Base-by-base conservation (phyloP, 2,329 filamentous ascomycete species). In the Huntiella moniliformis region DNA sequence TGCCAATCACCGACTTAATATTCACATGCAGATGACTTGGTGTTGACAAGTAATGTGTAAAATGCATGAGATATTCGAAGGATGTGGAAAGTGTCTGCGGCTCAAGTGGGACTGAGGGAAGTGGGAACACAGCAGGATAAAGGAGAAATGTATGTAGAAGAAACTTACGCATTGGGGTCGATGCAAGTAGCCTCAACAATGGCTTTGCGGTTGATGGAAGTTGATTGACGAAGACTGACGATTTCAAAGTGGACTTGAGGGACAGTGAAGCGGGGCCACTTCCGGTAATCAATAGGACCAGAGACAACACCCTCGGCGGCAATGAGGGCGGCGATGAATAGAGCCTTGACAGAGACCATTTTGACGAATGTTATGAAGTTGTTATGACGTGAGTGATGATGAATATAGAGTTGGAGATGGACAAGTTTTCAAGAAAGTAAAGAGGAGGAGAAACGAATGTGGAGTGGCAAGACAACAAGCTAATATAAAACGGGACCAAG, bases 231-330 rank as follows among this genome's bases (percentile, higher is more conserved):
- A 48, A 66, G 55, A 28, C 56, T 55, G 22, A 68, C 59, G 50
- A 66, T 62, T 54, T 69, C 64, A 45, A 66, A 58, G 52, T 69
- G 62, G 42, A 64, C 60, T 46, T 62, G 60, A 4, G 58, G 58
- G 28, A 65, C 61, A 5, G 58, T 56, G 48, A 62, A 62, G 32
- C 57, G 58, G 4, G 60, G 61, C 52, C 58, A 61, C 51, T 52
- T 53, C 38, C 53, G 52, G 35, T 52, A 46, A 35, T 57, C 56
- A n/a, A 56, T 54, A n/a, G 62, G 58, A 15, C 57, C 52, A 37
- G 58, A 54, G 51, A 58, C 51, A 50, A 53, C 54, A 33, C 56
- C 54, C 50, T 59, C 51, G 41, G 58, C 51, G 46, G 60, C 48
- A 49, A 58, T 47, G 45, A 63, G 49, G 45, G 62, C 44, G 45